Conservation (phyloP, 176 grass and related monocot species). For the Paspalum notatum region DNA sequence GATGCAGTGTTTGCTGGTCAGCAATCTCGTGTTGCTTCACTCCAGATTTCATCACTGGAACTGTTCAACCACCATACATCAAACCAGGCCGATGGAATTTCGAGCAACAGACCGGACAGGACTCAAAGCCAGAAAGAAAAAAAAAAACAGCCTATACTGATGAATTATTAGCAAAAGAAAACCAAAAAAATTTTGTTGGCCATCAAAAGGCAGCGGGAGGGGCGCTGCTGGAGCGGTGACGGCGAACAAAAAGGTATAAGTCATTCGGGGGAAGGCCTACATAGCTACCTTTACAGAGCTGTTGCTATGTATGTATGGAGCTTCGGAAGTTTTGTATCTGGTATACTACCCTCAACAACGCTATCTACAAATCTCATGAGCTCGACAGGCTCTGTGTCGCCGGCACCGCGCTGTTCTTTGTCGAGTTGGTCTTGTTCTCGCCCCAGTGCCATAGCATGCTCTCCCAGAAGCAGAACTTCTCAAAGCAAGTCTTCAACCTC, state of each 20-base stretch:
- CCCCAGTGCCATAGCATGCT: constrained; percentile 96
- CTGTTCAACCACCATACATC: constrained; percentile 50
- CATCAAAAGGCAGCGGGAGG: constrained; percentile 36
- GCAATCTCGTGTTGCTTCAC: constrained; percentile 58
- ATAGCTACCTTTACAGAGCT: constrained; percentile 67
- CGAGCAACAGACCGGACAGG: constrained; percentile 16
- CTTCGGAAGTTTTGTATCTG: constrained; percentile 43
- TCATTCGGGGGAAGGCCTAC: constrained; percentile 37
- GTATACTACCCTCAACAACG: constrained; percentile 49
- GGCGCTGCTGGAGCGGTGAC: constrained; percentile 25
- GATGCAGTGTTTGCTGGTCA: constrained; percentile 40
- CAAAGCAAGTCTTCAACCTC: constrained; percentile 70
- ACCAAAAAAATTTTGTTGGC: constrained; percentile 48
- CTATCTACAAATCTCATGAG: constrained; percentile 62
- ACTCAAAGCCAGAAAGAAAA: constrained; percentile 20
- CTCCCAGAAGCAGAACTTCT: constrained; percentile 97
- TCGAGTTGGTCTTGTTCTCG: constrained; percentile 60
- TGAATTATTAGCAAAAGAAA: constrained; percentile 56
- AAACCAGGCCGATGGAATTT: background rate
- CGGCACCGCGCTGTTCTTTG: constrained; percentile 22
- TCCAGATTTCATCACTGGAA: constrained; percentile 40
- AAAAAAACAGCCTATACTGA: constrained; percentile 47
- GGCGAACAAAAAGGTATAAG: constrained; percentile 40
- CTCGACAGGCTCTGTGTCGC: constrained; percentile 37
- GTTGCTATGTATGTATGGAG: constrained; percentile 62